Evolutionary conservation across 805 yeast genomes (phyloP).

Genomic region (Myxozyma monticola): DNA sequence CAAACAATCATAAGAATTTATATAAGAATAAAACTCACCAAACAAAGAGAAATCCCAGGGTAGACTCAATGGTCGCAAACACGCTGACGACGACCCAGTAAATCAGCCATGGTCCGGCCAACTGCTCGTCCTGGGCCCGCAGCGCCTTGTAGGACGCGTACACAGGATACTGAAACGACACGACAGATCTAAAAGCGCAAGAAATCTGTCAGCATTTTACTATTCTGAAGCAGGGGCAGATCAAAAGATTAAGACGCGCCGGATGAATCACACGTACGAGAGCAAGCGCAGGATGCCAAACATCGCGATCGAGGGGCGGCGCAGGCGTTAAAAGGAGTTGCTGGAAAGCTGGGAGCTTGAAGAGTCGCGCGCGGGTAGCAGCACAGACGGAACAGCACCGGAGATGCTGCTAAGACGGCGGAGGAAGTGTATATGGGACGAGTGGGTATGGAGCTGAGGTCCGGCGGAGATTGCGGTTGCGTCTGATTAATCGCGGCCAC

Average conservation of each 20-base stretch:
- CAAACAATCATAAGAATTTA: not conserved
- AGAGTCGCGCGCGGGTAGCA: too few relatives aligned
- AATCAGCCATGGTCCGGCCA: slow-evolving; percentile 49
- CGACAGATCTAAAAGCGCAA: slow-evolving; percentile 31
- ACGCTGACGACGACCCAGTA: slow-evolving; percentile 68
- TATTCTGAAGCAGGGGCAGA: not conserved
- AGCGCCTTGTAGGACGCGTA: slow-evolving; percentile 62
- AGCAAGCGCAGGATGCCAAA: slow-evolving; percentile 6
- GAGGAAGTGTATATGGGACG: too few relatives aligned
- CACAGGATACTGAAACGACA: slow-evolving; percentile 57
- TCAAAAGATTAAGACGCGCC: not conserved
- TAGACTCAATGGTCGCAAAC: slow-evolving; percentile 44
- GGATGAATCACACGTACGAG: slow-evolving; percentile 10
- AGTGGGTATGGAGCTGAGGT: too few relatives aligned
- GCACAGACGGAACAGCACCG: too few relatives aligned
- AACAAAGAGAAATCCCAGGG: slow-evolving; percentile 47
- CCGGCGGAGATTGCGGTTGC: too few relatives aligned
- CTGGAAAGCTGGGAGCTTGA: too few relatives aligned
- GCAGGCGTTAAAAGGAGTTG: too few relatives aligned
- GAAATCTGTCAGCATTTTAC: not conserved
- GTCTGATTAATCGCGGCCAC: too few relatives aligned
- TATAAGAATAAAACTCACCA: slow-evolving; percentile 18
- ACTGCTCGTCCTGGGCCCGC: slow-evolving; percentile 43
- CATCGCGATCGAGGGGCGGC: too few relatives aligned
- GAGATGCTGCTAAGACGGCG: too few relatives aligned